Evolutionary conservation across 345 rosid species (phyloP), one percentile per base, ranked within the genome.

Genomic region (Populus alba): DNA sequence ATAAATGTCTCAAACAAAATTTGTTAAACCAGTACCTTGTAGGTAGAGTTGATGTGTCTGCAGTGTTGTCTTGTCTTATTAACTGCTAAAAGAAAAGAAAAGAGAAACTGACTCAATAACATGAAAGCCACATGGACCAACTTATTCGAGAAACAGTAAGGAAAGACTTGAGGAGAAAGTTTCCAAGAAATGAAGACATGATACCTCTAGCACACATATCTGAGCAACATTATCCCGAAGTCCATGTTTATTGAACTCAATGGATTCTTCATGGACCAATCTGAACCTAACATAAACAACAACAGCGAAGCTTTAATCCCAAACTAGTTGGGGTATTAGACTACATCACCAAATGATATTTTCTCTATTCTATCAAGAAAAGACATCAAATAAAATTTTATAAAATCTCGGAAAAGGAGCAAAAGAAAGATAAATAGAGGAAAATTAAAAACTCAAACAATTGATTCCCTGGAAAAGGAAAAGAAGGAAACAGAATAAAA

Each of bases 191-290:
- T 69, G 35, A 81, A 63, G 73, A 61, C 22, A 27, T 61, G 39
- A 78, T 84, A 94, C 99, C 99, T 91, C 97, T 74, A 96, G 80
- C 77, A 96, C 97, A 71, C 97, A 96, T 86, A 94, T 92, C 88
- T 96, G 99, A 79, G 97, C 98, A 88, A 96, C 98, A 88, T 96
- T 94, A 85, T 96, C 97, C 63, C 99, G 91, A 61, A 96, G 94
- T 77, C 94, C 94, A 85, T 88, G 89, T 86, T 88, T 90, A 82
- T 85, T 94, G 84, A 84, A 96, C 79, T 93, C 91, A 53, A 94
- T 89, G 84, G 86, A 83, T 86, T 94, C 99, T 81, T 96, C 99
- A 51, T 89, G 81, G 51, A 91, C 88, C 87, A 96, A 83, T 88
- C 94, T 96, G 90, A 96, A 92, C 84, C 99, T 96, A 76, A 88